phyloP scores from a whole-genome alignment of 2,329 filamentous ascomycete species.

The Fusarium chaquense region DNA sequence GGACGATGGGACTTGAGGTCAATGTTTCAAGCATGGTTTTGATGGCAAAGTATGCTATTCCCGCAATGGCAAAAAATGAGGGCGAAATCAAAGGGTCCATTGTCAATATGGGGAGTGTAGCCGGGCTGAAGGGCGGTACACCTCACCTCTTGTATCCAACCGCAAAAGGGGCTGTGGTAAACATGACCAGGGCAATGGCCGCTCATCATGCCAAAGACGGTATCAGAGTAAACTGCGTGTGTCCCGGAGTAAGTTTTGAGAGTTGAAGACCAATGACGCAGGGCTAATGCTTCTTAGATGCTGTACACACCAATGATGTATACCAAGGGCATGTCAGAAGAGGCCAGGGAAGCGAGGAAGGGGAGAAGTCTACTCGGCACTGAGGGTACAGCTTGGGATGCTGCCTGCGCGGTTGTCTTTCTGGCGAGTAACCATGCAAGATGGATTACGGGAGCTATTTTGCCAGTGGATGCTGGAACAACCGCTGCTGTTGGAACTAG shows the following conservation, averaged over 20 bases:
- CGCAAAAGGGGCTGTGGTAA: constrained; percentile 61
- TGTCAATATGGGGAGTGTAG: constrained; percentile 73
- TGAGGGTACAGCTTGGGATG: constrained; percentile 60
- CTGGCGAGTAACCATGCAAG: constrained; percentile 56
- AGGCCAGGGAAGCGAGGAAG: constrained; percentile 54
- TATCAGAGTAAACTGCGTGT: constrained; percentile 64
- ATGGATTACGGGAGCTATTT: constrained; percentile 58
- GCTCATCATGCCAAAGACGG: constrained; percentile 60
- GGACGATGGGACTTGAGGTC: constrained; percentile 67
- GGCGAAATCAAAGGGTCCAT: constrained; percentile 63
- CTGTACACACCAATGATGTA: constrained; percentile 63
- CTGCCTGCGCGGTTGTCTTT: constrained; percentile 55
- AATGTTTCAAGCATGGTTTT: constrained; percentile 75
- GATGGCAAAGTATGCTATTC: constrained; percentile 72
- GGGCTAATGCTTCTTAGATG: constrained; percentile 49
- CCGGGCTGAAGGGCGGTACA: constrained; percentile 63
- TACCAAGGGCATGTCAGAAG: constrained; percentile 55
- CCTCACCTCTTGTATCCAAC: constrained; percentile 61
- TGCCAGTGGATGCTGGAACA: constrained; percentile 58
- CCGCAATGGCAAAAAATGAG: constrained; percentile 68
- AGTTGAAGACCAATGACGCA: not conserved
- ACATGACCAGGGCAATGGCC: constrained; percentile 66
- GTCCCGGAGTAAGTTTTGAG: constrained; percentile 51
- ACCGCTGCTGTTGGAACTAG: constrained; percentile 46
- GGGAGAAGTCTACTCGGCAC: constrained; percentile 55